phyloP scores from a whole-genome alignment of 148 eudicot genomes.

The Spergularia bocconei region DNA sequence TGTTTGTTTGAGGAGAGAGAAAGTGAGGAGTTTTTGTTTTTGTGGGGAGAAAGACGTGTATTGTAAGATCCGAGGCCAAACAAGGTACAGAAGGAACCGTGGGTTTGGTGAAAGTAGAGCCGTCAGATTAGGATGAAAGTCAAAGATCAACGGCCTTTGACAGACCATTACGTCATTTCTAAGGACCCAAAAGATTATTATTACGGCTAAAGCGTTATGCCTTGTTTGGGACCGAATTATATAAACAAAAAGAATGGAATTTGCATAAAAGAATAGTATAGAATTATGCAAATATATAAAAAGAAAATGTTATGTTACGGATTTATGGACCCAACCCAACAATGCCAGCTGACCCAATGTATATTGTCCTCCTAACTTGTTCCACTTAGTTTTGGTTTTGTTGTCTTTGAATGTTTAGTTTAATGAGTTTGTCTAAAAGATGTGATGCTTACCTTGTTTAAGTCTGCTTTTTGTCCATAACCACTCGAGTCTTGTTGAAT shows the following conservation, averaged over 20 bases:
- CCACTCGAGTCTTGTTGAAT: too few relatives aligned
- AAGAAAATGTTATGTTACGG: background rate
- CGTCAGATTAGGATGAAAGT: constrained; percentile 24
- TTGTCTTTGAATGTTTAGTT: constrained; percentile 11
- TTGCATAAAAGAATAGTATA: too few relatives aligned
- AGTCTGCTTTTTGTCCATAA: too few relatives aligned
- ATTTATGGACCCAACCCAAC: constrained; percentile 18
- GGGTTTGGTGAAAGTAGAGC: constrained; percentile 14
- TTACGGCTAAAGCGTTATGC: constrained; percentile 19
- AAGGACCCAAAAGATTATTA: background rate
- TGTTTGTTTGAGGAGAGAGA: constrained; percentile 14
- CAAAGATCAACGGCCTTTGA: constrained; percentile 25
- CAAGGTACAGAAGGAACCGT: background rate
- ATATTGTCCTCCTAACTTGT: constrained; percentile 22
- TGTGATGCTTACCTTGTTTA: constrained; percentile 1
- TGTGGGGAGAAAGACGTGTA: constrained; percentile 25
- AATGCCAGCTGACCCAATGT: constrained; percentile 27
- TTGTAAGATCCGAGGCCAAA: constrained; percentile 38
- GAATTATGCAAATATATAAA: too few relatives aligned
- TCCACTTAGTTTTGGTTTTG: constrained; percentile 22
- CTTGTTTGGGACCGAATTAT: constrained; percentile 17
- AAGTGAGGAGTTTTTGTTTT: background rate
- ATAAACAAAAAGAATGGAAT: background rate
- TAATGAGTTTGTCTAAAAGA: background rate
- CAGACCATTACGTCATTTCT: constrained; percentile 22